Evolutionary conservation across 2,329 filamentous ascomycete species (phyloP).

Genomic region (Paracoccidioides lutzii): DNA sequence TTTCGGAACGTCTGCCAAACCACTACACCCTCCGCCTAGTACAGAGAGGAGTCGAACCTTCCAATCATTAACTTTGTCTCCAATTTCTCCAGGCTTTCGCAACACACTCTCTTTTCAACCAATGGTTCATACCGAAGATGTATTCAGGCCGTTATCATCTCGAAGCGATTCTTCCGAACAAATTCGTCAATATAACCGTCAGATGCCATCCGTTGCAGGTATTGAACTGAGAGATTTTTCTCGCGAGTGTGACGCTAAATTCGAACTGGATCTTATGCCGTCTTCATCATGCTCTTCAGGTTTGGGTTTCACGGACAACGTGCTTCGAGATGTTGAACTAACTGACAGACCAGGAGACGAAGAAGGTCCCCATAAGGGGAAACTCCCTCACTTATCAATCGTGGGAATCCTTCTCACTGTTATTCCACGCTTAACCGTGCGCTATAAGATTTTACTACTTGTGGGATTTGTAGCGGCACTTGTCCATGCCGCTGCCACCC

Average conservation of each 20-base stretch:
- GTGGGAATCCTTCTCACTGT: slow-evolving; percentile 53
- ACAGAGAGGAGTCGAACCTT: background rate
- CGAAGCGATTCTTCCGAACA: background rate
- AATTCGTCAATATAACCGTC: background rate
- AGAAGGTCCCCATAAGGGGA: background rate
- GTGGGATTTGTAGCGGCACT: slow-evolving; percentile 50
- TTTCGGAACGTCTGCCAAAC: background rate
- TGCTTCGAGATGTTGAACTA: background rate
- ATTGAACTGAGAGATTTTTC: background rate
- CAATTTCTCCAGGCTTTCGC: slow-evolving; percentile 1
- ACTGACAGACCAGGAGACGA: background rate
- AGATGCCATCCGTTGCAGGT: background rate
- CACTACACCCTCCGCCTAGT: background rate
- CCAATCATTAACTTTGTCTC: background rate
- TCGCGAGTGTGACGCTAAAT: background rate
- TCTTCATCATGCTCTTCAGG: background rate
- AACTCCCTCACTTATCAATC: slow-evolving; percentile 22
- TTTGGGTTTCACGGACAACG: background rate
- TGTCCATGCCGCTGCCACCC: slow-evolving; percentile 53
- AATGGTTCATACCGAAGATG: slow-evolving; percentile 5
- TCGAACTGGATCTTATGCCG: background rate
- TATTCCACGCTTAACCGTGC: slow-evolving; percentile 49
- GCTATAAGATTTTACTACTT: slow-evolving; percentile 43
- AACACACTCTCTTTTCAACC: background rate
- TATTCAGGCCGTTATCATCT: background rate